These are phyloP conservation scores for Spencermartinsiella ligniputridi DNA, from an alignment of 1,139 yeast species.

Conservation along the genomic window DNA sequence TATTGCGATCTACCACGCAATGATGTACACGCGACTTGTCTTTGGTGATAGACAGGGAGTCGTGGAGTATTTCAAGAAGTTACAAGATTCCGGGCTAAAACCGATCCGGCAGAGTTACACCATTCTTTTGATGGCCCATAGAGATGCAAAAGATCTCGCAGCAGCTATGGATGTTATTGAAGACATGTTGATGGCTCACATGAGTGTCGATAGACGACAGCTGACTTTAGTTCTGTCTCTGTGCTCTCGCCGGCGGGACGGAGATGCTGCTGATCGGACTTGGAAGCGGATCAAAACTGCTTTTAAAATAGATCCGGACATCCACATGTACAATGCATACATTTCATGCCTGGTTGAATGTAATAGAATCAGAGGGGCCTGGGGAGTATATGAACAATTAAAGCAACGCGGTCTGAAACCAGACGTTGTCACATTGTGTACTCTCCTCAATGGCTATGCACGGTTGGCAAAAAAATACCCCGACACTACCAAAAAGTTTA, in stretches of 20 bases:
- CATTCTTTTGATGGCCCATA: conserved; percentile 27
- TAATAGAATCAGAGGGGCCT: conserved; percentile 20
- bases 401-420: conserved; percentile 16
- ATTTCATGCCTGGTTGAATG: conserved; percentile 24
- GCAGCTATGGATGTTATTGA: conserved; percentile 32
- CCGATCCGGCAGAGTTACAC: conserved; percentile 30
- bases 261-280: conserved; percentile 25
- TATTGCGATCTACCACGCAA: conserved; percentile 40
- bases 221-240: conserved; percentile 29
- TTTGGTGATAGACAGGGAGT: conserved; percentile 47
- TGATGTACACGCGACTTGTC: conserved; percentile 46
- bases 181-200: conserved; percentile 23
- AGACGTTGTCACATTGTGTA: conserved; percentile 27
- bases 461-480: conserved; percentile 2
- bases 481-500: conserved; percentile 1
- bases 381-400: conserved; percentile 19
- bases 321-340: conserved; percentile 25
- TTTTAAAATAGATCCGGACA: conserved; percentile 26
- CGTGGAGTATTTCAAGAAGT: conserved; percentile 39
- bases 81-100: conserved; percentile 35
- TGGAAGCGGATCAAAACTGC: conserved; percentile 29
- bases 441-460: conserved; percentile 8
- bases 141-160: conserved; percentile 28
- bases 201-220: conserved; percentile 23
- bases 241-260: conserved; percentile 31